Percentiles rank a stretch among this genome's conserved stretches.
These are phyloP conservation scores for Plasmodium cynomolgi DNA, from an alignment of 169 alveolate species.

Conservation along the genomic window DNA sequence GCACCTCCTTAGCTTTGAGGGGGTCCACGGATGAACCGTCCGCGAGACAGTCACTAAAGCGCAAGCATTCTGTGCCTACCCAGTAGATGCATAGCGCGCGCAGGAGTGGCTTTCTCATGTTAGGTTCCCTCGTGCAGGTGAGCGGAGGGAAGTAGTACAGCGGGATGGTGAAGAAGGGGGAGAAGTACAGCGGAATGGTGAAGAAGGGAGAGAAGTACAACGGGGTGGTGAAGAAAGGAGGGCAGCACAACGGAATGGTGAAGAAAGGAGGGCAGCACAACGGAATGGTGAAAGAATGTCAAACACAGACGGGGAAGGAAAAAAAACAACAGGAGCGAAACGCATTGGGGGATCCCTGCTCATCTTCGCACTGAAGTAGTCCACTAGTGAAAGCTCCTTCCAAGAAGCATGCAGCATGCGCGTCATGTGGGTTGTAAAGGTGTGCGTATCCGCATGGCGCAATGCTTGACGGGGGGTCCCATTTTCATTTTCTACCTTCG, in stretches of 20 bases:
- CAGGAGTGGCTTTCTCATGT: slow-evolving; percentile 4
- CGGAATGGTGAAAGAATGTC: background rate
- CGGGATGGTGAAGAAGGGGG: background rate
- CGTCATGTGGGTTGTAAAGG: background rate
- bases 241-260: too few species aligned
- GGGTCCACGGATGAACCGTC: background rate
- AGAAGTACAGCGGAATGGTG: too few species aligned
- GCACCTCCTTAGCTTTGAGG: background rate
- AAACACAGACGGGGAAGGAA: background rate
- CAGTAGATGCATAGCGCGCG: slow-evolving; percentile 18
- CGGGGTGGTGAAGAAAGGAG: too few species aligned
- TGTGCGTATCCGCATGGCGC: background rate
- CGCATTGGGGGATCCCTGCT: background rate
- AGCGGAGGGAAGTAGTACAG: background rate
- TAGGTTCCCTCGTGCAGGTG: background rate
- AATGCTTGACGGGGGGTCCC: background rate
- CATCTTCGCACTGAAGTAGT: background rate
- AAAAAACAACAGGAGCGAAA: background rate
- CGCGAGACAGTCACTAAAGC: background rate
- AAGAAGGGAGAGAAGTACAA: too few species aligned
- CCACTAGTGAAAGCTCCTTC: background rate
- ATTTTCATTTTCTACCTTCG: background rate
- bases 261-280: background rate
- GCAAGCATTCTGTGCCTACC: background rate
- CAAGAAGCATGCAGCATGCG: background rate